phyloP scores from a whole-genome alignment of 1,139 yeast species.

The Yamadazyma atlantica region DNA sequence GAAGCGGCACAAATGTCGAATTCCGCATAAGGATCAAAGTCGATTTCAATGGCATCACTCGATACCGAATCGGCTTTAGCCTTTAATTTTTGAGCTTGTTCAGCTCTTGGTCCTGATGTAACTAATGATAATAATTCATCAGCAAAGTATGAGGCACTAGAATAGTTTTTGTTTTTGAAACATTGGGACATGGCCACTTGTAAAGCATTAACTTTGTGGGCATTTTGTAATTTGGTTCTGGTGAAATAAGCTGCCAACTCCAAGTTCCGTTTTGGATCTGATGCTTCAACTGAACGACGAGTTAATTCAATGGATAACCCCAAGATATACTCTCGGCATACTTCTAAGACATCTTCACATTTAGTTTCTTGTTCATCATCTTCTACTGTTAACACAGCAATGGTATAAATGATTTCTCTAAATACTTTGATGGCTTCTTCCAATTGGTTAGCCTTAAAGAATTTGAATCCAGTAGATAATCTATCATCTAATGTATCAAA shows the following conservation, averaged over 20 bases:
- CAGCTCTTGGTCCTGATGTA: conserved; percentile 77
- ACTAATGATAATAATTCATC: conserved; percentile 71
- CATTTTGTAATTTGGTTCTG: conserved; percentile 73
- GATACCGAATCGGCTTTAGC: conserved; percentile 76
- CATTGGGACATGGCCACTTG: conserved; percentile 95
- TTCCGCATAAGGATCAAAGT: conserved; percentile 89
- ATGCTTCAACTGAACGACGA: conserved; percentile 75
- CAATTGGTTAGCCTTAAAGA: conserved; percentile 80
- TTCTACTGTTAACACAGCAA: conserved; percentile 70
- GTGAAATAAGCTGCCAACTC: conserved; percentile 97
- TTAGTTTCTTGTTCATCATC: conserved; percentile 73
- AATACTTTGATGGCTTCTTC: conserved; percentile 77
- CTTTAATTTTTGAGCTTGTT: conserved; percentile 83
- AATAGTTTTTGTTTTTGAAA: conserved; percentile 82
- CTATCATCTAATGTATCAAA: conserved; percentile 63
- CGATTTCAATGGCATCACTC: conserved; percentile 83
- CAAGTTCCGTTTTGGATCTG: conserved; percentile 77
- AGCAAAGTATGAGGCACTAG: conserved; percentile 90
- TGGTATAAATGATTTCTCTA: conserved; percentile 75
- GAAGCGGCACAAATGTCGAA: conserved; percentile 89
- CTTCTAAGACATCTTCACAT: conserved; percentile 67
- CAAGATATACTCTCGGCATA: conserved; percentile 86
- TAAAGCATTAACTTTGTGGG: conserved; percentile 83
- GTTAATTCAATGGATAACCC: conserved; percentile 88
- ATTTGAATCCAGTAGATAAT: conserved; percentile 75